Conservation (phyloP, 768 basidiomycete species). For the Exsudoporus frostii region DNA sequence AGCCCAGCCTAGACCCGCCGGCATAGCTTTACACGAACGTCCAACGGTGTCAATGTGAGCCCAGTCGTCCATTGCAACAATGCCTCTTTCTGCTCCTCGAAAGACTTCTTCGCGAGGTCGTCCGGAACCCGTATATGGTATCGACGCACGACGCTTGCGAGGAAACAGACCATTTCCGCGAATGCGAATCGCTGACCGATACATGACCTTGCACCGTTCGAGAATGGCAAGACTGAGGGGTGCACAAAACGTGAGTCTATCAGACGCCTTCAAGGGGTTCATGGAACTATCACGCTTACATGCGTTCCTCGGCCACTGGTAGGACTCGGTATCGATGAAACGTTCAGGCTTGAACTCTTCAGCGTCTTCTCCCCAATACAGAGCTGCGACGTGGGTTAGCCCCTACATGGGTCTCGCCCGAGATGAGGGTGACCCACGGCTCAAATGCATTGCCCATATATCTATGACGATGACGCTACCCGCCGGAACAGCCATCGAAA, state of each 20-base stretch:
- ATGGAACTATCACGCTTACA: constrained; percentile 29
- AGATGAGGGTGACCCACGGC: constrained; percentile 33
- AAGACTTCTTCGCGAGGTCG: constrained; percentile 27
- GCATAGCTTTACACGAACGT: constrained; percentile 24
- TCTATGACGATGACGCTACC: constrained; percentile 42
- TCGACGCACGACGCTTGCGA: constrained; percentile 41
- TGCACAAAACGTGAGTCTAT: background rate
- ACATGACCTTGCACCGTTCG: constrained; percentile 43
- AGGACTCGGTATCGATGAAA: constrained; percentile 48
- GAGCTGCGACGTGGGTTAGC: constrained; percentile 28
- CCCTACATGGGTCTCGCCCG: background rate
- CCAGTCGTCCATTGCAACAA: constrained; percentile 38
- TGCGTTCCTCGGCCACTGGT: constrained; percentile 51
- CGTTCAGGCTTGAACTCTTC: constrained; percentile 46
- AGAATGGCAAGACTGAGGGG: constrained; percentile 43
- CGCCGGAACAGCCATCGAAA: constrained; percentile 34
- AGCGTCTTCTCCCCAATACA: constrained; percentile 48
- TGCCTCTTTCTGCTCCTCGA: constrained; percentile 32
- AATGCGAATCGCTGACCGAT: constrained; percentile 50
- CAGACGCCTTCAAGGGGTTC: background rate
- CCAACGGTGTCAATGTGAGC: constrained; percentile 35
- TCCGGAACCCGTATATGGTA: constrained; percentile 42
- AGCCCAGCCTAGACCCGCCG: constrained; percentile 6
- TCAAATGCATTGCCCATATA: constrained; percentile 42
- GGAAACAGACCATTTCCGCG: constrained; percentile 39